phyloP scores from a whole-genome alignment of 2,329 filamentous ascomycete species.

The Trichoderma hamatum region DNA sequence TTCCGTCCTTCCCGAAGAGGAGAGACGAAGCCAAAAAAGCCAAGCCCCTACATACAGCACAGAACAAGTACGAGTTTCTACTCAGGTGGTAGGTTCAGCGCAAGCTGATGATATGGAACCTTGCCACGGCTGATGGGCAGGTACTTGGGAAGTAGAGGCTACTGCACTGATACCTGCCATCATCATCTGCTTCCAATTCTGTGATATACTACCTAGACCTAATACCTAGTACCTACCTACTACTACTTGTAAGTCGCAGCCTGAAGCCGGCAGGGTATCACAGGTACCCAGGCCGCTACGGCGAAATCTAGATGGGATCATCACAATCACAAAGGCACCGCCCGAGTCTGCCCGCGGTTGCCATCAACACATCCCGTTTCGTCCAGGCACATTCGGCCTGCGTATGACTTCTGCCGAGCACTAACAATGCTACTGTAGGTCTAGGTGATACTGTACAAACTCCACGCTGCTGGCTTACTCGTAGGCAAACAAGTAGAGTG shows the following conservation, averaged over 20 bases:
- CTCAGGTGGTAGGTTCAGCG: slow-evolving; percentile 26
- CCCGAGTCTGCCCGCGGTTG: not conserved
- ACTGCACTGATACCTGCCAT: not conserved
- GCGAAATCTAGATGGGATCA: not conserved
- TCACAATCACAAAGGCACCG: not conserved
- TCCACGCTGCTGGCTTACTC: not conserved
- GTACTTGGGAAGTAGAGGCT: not conserved
- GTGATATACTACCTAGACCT: not conserved
- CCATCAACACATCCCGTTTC: not conserved
- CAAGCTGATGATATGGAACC: not conserved
- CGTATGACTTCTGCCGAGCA: not conserved
- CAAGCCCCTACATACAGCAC: slow-evolving; percentile 4
- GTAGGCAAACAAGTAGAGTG: not conserved
- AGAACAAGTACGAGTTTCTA: not conserved
- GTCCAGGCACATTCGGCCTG: not conserved
- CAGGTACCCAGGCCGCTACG: not conserved
- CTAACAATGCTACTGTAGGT: not conserved
- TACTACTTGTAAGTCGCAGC: not conserved
- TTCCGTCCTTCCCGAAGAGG: slow-evolving; percentile 25
- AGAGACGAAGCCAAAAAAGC: slow-evolving; percentile 12
- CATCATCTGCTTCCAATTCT: not conserved
- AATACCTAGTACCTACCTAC: too few species aligned
- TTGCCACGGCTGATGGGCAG: slow-evolving; percentile 3
- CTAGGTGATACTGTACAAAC: too few species aligned
- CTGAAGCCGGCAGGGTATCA: not conserved